Evolutionary conservation across 2,329 filamentous ascomycete species (phyloP), one percentile per base, ranked within the genome.

Genomic region (Hypoxylon sp.): DNA sequence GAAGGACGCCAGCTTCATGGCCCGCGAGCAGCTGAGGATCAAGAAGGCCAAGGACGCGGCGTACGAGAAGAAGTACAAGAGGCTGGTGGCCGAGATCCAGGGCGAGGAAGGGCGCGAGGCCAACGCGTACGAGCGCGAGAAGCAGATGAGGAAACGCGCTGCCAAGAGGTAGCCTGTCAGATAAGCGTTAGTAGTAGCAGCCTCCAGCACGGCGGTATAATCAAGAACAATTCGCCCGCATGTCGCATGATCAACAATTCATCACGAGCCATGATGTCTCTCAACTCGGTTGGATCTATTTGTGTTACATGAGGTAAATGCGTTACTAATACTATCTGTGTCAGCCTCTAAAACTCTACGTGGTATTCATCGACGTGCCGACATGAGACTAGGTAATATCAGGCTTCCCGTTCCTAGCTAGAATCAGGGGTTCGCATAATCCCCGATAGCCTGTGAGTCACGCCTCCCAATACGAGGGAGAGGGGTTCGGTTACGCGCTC

Each of bases 1-100:
- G 72, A 98, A 97, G 82, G 96, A 99, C 70, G 90, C 92, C 52
- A 91, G 90, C 74, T 98, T 99, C 72, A 87, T 98, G 79, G 92
- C 92, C 27, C 83, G 94, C 67, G 93, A 97, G 83, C 90, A 91
- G 76, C 81, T 99, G 70, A 85, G 86, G 69, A 83, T 96, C 80
- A 98, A 98, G 87, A 97, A 93, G 83, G 90, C 91, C 79, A 88
- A 87, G 79, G 95, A 98, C 80, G 86, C 85, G 55, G 92, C 91
- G 65, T 98, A 99, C 81, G 94, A 98, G 81, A 91, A 90, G 82
- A 98, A 98, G 83, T 96, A 94, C 81, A 91, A 89, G 82, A 86
- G 89, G 65, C 81, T 99, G 59, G 87, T 98, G 67, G 91, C 93
- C 8, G 93, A 97, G 83, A 97, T 99, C 69, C 94, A 99, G 78